Evolutionary conservation across 1,139 yeast species (phyloP).

Genomic region (Zygoascus meyerae): DNA sequence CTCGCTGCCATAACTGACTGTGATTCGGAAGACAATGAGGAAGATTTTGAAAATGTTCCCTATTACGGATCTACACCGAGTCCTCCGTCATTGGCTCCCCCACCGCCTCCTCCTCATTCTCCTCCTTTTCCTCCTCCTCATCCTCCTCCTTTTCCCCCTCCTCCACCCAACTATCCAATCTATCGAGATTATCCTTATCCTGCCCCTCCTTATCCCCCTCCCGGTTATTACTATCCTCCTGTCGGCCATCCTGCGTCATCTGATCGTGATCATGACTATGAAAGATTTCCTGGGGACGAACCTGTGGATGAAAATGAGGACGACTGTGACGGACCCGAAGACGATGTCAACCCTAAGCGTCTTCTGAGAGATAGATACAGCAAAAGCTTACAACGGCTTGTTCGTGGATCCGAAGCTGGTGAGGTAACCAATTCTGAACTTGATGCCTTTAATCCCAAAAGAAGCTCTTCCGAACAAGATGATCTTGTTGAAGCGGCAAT

Average conservation of each 20-base stretch:
- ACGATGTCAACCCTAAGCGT: conserved; percentile 1
- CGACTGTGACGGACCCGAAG: conserved; percentile 10
- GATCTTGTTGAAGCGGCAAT: conserved; percentile 3
- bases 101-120: not conserved
- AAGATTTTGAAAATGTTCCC: conserved; percentile 1
- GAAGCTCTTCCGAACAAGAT: not conserved
- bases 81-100: conserved; percentile 1
- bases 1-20: not conserved
- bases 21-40: conserved; percentile 10
- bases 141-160: conserved; percentile 2
- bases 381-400: conserved; percentile 7
- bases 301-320: conserved; percentile 10
- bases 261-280: not conserved
- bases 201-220: conserved; percentile 5
- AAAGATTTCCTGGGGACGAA: not conserved
- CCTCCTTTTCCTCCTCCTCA: conserved; percentile 2
- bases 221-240: conserved; percentile 5
- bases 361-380: conserved; percentile 8
- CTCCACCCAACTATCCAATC: conserved; percentile 1
- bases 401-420: conserved; percentile 4
- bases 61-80: not conserved
- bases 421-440: not conserved
- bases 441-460: not conserved
- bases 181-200: conserved; percentile 7
- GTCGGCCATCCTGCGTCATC: not conserved